phyloP scores from a whole-genome alignment of 2,329 filamentous ascomycete species.

The Dactylellina cionopaga region DNA sequence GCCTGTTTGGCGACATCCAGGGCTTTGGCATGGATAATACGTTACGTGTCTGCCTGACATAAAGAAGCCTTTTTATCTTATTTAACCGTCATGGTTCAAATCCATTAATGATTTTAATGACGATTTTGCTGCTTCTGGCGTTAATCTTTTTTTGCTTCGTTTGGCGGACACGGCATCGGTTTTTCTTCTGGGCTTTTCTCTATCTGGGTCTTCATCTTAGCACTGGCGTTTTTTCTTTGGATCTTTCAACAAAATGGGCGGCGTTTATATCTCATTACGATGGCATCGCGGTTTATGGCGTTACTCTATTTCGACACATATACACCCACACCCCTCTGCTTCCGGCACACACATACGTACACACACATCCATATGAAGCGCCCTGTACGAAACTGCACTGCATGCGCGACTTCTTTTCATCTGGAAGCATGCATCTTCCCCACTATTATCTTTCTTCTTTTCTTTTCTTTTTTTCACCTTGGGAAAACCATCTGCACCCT shows the following conservation, averaged over 20 bases:
- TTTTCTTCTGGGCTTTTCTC: slow-evolving; percentile 26
- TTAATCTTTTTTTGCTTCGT: slow-evolving; percentile 8
- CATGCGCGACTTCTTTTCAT: slow-evolving; percentile 4
- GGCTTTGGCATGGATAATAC: slow-evolving; percentile 51
- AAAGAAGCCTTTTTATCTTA: slow-evolving; percentile 9
- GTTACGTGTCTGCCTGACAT: slow-evolving; percentile 43
- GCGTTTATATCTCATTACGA: slow-evolving; percentile 48
- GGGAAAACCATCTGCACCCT: too few relatives aligned
- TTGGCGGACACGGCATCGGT: slow-evolving; percentile 22
- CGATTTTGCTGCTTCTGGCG: slow-evolving; percentile 38
- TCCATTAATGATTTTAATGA: slow-evolving; percentile 52
- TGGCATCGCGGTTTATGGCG: slow-evolving; percentile 48
- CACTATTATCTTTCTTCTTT: neutral
- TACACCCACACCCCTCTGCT: slow-evolving; percentile 17
- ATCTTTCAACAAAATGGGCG: slow-evolving; percentile 52
- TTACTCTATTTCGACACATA: slow-evolving; percentile 33
- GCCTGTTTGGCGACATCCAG: slow-evolving; percentile 51
- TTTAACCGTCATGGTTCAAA: slow-evolving; percentile 10
- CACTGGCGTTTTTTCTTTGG: slow-evolving; percentile 52
- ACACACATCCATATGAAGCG: too few relatives aligned
- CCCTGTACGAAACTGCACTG: slow-evolving; percentile 10
- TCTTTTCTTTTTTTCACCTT: neutral
- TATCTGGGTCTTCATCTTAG: slow-evolving; percentile 49
- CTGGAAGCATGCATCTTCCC: neutral
- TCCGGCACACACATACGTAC: slow-evolving; percentile 3